Base-by-base conservation (phyloP, 345 rosid species). In the Euphorbia peplus region DNA sequence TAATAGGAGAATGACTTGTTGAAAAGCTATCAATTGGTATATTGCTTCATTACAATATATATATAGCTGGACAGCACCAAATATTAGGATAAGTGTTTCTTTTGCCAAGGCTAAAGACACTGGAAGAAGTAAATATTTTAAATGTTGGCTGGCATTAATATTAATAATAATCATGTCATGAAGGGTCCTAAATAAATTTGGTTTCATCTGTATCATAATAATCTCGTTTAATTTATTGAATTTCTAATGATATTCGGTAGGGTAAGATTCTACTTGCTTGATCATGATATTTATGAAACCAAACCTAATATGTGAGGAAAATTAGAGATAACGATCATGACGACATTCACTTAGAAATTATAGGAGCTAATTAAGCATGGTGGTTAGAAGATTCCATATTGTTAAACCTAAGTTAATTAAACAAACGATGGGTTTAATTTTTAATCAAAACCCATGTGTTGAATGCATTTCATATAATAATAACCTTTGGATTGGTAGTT, bases 401-500 rank as follows among this genome's bases (percentile, higher is more conserved):
- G 10, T 60, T 60, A 35, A 59, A 60, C 16, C 24, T 12, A 28
- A 56, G 9, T 61, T 37, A 50, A 21, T 29, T 61, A 62, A 62
- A 42, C 25, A 41, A 62, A 41, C 22, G 10, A 60, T n/a, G 11
- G 28, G 2, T 22, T 12, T 52, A 15, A 4, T 21, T 22, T 44
- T 44, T 44, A 44, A 44, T 44, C 0, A 62, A n/a, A 37, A 39
- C 26, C 65, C 65, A 61, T 61, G 50, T 61, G 65, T 41, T 14
- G 19, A 62, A 41, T 62, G 24, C 47, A 19, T n/a, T 35, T 39
- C 54, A 63, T 42, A 63, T 13, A 60, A 39, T 39, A 63, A 44
- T 5, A 41, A 4, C 22, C n/a, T 11, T 30, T 24, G 21, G 53
- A 39, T 42, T 15, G 24, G 54, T 44, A 6, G 19, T 6, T 63